Conservation (phyloP, 805 yeast genomes). For the Starmera caribaea region DNA sequence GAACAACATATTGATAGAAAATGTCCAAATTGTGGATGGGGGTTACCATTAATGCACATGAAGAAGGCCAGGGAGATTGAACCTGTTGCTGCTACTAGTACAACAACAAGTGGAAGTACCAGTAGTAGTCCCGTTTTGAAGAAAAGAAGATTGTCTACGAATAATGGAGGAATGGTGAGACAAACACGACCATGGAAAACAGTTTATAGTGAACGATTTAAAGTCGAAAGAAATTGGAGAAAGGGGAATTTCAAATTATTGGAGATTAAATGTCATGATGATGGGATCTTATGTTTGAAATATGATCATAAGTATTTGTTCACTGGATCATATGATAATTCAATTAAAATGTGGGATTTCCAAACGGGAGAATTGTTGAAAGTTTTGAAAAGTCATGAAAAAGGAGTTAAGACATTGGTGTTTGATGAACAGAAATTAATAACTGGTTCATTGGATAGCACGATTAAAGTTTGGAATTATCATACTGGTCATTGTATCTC, state of each 20-base stretch:
- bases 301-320: slow-evolving; percentile 72
- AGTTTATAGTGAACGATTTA: slow-evolving; percentile 83
- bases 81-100: slow-evolving; percentile 7
- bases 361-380: slow-evolving; percentile 67
- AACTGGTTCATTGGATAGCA: slow-evolving; percentile 85
- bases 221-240: slow-evolving; percentile 93
- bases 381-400: slow-evolving; percentile 79
- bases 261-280: slow-evolving; percentile 72
- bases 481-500: slow-evolving; percentile 90
- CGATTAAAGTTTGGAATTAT: slow-evolving; percentile 94
- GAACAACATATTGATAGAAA: slow-evolving; percentile 96
- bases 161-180: slow-evolving; percentile 16
- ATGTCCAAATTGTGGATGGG: slow-evolving; percentile 99
- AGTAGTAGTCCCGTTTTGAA: slow-evolving; percentile 2
- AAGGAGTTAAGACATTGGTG: slow-evolving; percentile 76
- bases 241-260: slow-evolving; percentile 60
- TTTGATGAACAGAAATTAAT: slow-evolving; percentile 87
- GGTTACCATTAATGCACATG: slow-evolving; percentile 89
- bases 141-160: slow-evolving; percentile 18
- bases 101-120: neutral
- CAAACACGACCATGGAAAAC: slow-evolving; percentile 89
- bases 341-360: slow-evolving; percentile 89
- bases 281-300: slow-evolving; percentile 82
- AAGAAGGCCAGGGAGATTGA: slow-evolving; percentile 51
- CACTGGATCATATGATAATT: slow-evolving; percentile 88